Percentiles rank a stretch among this genome's conserved stretches.
phyloP scores from a whole-genome alignment of 352 stramenopile species.

The Sclerospora graminicola region DNA sequence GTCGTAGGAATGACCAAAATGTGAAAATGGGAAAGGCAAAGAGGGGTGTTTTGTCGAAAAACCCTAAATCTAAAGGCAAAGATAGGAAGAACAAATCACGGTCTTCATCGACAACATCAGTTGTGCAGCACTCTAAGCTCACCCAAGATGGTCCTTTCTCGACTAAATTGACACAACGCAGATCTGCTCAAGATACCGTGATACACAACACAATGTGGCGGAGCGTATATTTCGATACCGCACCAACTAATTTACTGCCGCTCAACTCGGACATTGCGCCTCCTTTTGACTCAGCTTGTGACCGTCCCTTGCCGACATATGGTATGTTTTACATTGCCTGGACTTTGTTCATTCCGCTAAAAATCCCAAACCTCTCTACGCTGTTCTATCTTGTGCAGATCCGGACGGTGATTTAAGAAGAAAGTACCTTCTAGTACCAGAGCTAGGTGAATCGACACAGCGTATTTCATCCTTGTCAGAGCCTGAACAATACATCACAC shows the following conservation, averaged over 20 bases:
- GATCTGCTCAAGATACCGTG: conserved; percentile 27
- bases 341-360: not conserved
- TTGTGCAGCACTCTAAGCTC: not conserved
- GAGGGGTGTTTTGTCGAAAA: conserved; percentile 4
- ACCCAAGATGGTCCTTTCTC: conserved; percentile 11
- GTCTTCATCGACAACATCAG: conserved; percentile 12
- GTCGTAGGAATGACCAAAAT: conserved; percentile 1
- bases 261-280: conserved; percentile 5
- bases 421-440: conserved; percentile 35
- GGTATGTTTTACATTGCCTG: conserved; percentile 15
- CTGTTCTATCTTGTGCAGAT: conserved; percentile 24
- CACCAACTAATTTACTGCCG: conserved; percentile 24
- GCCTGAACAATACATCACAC: conserved; percentile 7
- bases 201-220: conserved; percentile 39
- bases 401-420: conserved; percentile 24
- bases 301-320: conserved; percentile 28
- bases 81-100: conserved; percentile 9
- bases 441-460: conserved; percentile 33
- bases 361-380: not conserved
- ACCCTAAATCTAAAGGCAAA: conserved; percentile 8
- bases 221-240: conserved; percentile 27
- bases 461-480: conserved; percentile 14
- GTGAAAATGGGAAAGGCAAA: conserved; percentile 9
- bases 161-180: conserved; percentile 20
- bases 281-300: conserved; percentile 22